These are phyloP conservation scores for Ascochyta pisi DNA, from an alignment of 2,329 filamentous ascomycete species.

Conservation along the genomic window DNA sequence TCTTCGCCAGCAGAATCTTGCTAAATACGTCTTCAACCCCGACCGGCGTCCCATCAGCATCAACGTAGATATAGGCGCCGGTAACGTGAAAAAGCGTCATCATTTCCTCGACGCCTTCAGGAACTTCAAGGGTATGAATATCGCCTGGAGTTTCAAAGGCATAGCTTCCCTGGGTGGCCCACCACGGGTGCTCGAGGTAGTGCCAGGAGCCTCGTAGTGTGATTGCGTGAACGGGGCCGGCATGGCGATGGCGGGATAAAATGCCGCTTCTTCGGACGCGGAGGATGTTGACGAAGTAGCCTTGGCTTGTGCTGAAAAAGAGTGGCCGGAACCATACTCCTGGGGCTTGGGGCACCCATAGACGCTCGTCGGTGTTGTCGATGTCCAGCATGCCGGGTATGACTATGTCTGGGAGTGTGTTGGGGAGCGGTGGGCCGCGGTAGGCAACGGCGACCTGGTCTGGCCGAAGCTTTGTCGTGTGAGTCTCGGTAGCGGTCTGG, in stretches of 20 bases:
- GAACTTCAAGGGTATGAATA: neutral
- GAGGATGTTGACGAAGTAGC: conserved; percentile 4
- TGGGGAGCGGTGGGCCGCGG: neutral
- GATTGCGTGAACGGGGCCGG: no score
- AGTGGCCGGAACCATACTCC: neutral
- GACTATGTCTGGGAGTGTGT: neutral
- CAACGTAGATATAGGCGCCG: neutral
- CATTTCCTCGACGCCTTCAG: conserved; percentile 1
- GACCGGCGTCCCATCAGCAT: neutral
- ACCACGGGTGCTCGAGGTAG: neutral
- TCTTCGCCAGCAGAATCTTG: no score
- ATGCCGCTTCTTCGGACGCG: neutral
- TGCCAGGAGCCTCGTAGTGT: no score
- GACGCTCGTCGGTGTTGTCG: no score
- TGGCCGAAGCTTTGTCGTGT: no score
- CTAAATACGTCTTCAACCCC: no score
- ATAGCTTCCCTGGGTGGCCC: neutral
- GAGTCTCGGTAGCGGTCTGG: no score
- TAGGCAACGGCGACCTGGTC: neutral
- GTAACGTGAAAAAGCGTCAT: neutral
- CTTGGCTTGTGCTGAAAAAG: neutral
- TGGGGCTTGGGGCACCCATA: neutral
- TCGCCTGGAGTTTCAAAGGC: neutral
- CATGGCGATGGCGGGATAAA: neutral
- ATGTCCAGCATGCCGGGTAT: neutral